These are phyloP conservation scores for Raddia guianensis DNA, from an alignment of 176 grass and related monocot species.

Conservation along the genomic window DNA sequence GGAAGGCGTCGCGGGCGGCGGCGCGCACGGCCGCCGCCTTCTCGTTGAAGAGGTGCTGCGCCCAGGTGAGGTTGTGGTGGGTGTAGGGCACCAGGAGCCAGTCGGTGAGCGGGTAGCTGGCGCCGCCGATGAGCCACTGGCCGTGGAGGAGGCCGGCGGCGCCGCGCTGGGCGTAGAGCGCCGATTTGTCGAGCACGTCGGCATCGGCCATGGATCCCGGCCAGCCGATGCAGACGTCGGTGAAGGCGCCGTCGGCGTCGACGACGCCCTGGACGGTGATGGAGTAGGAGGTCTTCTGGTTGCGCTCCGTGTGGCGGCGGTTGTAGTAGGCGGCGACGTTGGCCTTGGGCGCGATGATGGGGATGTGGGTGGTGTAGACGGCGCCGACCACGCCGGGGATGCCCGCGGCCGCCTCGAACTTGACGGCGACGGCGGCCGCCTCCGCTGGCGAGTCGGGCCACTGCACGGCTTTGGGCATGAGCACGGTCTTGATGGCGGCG, in stretches of 20 bases:
- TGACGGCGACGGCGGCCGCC: constrained; percentile 16
- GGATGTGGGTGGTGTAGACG: constrained; percentile 84
- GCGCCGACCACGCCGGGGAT: constrained; percentile 68
- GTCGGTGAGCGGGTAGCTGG: constrained; percentile 67
- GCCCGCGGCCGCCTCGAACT: constrained; percentile 57
- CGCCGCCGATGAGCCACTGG: constrained; percentile 63
- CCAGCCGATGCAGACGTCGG: constrained; percentile 78
- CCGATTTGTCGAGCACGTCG: constrained; percentile 63
- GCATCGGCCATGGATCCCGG: constrained; percentile 64
- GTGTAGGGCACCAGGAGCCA: constrained; percentile 85
- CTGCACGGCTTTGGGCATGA: constrained; percentile 63
- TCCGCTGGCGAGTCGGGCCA: constrained; percentile 46
- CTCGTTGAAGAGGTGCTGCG: constrained; percentile 86
- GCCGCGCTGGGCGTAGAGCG: constrained; percentile 57
- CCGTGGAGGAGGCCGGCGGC: constrained; percentile 46
- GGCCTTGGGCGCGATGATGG: constrained; percentile 83
- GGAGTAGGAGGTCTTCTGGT: constrained; percentile 82
- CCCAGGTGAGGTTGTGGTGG: constrained; percentile 74
- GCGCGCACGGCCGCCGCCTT: constrained; percentile 48
- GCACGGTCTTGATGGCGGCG: constrained; percentile 64
- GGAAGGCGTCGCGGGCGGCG: constrained; percentile 58
- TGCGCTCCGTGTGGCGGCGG: constrained; percentile 81
- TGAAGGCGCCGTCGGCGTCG: constrained; percentile 69
- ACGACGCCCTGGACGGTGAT: constrained; percentile 81
- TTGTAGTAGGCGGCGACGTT: constrained; percentile 74